These are phyloP conservation scores for Fistulifera pelliculosa DNA, from an alignment of 108 stramenopile species.

Conservation along the genomic window DNA sequence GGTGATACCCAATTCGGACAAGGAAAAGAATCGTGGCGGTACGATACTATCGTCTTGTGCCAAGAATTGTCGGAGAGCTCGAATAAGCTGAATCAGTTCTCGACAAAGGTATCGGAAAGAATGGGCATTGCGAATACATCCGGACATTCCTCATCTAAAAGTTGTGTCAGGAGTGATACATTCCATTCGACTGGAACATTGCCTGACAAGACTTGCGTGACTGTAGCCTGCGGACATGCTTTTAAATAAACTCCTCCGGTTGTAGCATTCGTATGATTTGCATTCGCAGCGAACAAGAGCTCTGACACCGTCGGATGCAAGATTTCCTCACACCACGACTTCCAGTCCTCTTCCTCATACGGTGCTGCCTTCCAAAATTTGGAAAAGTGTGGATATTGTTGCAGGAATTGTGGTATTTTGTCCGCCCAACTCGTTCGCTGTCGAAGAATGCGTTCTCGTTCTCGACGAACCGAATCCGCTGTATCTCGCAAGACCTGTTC, in stretches of 20 bases:
- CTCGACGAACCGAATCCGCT: background rate
- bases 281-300: constrained; percentile 30
- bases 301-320: constrained; percentile 18
- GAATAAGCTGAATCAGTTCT: constrained; percentile 16
- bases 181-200: constrained; percentile 39
- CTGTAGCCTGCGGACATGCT: constrained; percentile 12
- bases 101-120: constrained; percentile 33
- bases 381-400: constrained; percentile 2
- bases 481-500: background rate
- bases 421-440: background rate
- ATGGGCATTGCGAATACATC: constrained; percentile 71
- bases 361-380: no score
- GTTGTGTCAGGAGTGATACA: constrained; percentile 34
- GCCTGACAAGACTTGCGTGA: constrained; percentile 45
- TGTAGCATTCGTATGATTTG: constrained; percentile 9
- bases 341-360: constrained; percentile 20
- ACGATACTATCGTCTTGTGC: constrained; percentile 20
- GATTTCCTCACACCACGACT: constrained; percentile 16
- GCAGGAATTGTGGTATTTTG: constrained; percentile 6
- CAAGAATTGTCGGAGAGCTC: constrained; percentile 14
- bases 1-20: constrained; percentile 55
- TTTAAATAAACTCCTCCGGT: background rate
- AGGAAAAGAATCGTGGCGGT: constrained; percentile 34
- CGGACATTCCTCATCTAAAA: constrained; percentile 60
- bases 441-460: constrained; percentile 12